Conservation (phyloP, 1,139 yeast genomes). For the Yamadazyma dushanensis region DNA sequence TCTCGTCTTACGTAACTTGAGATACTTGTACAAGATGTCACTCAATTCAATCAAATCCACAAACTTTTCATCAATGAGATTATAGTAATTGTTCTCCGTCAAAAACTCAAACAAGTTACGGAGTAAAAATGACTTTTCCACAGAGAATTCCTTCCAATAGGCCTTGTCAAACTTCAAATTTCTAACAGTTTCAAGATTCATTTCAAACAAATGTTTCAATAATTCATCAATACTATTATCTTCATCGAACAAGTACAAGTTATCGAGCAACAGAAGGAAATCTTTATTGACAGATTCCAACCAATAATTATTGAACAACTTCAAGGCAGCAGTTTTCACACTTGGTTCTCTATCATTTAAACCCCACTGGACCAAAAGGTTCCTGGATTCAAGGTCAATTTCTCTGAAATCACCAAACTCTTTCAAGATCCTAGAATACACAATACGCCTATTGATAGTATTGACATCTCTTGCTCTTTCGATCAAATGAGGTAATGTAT, state of each 20-base stretch:
- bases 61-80: slow-evolving; percentile 67
- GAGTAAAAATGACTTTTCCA: slow-evolving; percentile 73
- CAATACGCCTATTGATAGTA: slow-evolving; percentile 66
- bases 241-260: slow-evolving; percentile 64
- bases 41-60: slow-evolving; percentile 84
- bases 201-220: slow-evolving; percentile 59
- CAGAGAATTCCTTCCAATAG: slow-evolving; percentile 70
- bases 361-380: slow-evolving; percentile 77
- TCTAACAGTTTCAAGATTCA: slow-evolving; percentile 60
- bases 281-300: slow-evolving; percentile 67
- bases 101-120: slow-evolving; percentile 70
- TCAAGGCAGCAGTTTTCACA: slow-evolving; percentile 71
- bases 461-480: slow-evolving; percentile 85
- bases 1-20: slow-evolving; percentile 43
- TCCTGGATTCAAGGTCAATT: slow-evolving; percentile 58
- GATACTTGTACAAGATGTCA: slow-evolving; percentile 52
- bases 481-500: slow-evolving; percentile 59
- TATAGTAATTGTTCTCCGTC: slow-evolving; percentile 48
- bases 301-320: slow-evolving; percentile 75
- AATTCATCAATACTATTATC: slow-evolving; percentile 62
- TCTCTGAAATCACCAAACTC: slow-evolving; percentile 68
- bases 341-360: slow-evolving; percentile 77
- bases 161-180: slow-evolving; percentile 57
- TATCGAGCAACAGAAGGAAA: slow-evolving; percentile 67
- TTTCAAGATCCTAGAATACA: slow-evolving; percentile 68